These are phyloP conservation scores for Crassisporium funariophilum DNA, from an alignment of 768 basidiomycete species.

Conservation along the genomic window DNA sequence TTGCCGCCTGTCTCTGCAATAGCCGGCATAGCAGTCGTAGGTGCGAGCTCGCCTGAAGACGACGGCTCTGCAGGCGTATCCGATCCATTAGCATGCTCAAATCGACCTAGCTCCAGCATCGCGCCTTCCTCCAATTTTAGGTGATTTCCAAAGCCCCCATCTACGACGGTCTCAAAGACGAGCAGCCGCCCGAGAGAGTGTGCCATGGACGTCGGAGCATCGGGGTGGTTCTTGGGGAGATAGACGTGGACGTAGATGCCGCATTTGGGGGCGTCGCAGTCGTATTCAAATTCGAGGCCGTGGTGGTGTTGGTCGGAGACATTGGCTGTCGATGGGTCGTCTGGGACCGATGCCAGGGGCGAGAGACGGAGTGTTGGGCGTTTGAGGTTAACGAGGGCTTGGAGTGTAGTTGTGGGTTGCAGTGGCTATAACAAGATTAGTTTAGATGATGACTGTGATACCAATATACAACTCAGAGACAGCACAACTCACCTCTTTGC, in stretches of 20 bases:
- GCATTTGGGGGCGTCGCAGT: constrained; percentile 87
- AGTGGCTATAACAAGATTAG: constrained; percentile 48
- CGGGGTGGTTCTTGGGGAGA: constrained; percentile 64
- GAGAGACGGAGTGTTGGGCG: constrained; percentile 83
- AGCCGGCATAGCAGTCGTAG: not conserved
- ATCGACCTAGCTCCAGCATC: constrained; percentile 78
- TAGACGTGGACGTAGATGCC: constrained; percentile 78
- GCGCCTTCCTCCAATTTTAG: constrained; percentile 80
- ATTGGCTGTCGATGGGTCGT: constrained; percentile 33
- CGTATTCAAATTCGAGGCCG: constrained; percentile 88
- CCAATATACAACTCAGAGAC: not conserved
- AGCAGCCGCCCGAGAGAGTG: constrained; percentile 46
- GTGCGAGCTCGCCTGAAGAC: constrained; percentile 5
- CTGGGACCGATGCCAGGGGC: constrained; percentile 53
- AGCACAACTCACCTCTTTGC: constrained; percentile 68
- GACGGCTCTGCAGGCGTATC: too few species aligned
- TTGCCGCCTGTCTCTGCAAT: not conserved
- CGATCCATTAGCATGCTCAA: constrained; percentile 52
- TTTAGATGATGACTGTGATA: too few species aligned
- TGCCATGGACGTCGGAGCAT: constrained; percentile 41
- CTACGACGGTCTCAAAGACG: constrained; percentile 65
- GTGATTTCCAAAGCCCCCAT: constrained; percentile 80
- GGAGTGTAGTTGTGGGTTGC: constrained; percentile 89
- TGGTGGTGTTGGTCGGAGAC: constrained; percentile 52
- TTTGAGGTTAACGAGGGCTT: constrained; percentile 93